Evolutionary conservation across 164 flowering plant genomes (phyloP).

Genomic region (grape (Vitis vinifera)): DNA sequence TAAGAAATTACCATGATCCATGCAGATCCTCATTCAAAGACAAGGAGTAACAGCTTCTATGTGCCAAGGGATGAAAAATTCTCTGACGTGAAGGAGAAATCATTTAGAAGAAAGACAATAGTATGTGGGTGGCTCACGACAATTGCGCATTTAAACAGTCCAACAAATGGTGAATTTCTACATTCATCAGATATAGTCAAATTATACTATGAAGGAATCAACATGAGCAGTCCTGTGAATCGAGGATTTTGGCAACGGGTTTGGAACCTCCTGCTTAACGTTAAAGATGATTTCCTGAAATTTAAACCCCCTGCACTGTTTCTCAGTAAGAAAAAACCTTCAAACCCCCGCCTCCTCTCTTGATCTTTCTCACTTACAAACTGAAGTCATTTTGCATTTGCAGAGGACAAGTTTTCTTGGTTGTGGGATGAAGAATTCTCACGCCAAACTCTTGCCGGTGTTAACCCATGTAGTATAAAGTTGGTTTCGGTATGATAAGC

Average conservation of each 20-base stretch:
- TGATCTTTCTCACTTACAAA: too few relatives aligned
- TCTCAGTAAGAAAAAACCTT: too few relatives aligned
- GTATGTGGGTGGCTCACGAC: too few relatives aligned
- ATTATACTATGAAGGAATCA: not conserved
- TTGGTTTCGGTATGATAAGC: conserved; percentile 20
- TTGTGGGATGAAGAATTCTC: conserved; percentile 33
- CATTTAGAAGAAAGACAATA: conserved; percentile 12
- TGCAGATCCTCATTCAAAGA: conserved; percentile 36
- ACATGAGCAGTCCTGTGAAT: too few relatives aligned
- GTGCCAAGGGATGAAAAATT: conserved; percentile 22
- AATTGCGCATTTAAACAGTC: too few relatives aligned
- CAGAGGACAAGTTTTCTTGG: conserved; percentile 32
- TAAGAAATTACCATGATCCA: not conserved
- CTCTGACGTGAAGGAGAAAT: conserved; percentile 23
- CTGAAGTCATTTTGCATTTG: not conserved
- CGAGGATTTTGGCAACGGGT: too few relatives aligned
- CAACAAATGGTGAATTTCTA: too few relatives aligned
- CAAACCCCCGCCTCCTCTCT: too few relatives aligned
- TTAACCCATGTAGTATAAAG: conserved; percentile 22
- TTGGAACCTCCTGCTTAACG: too few relatives aligned
- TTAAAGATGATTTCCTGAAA: too few relatives aligned
- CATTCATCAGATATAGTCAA: too few relatives aligned
- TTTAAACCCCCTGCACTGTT: conserved; percentile 13
- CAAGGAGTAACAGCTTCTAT: not conserved
- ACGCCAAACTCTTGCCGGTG: conserved; percentile 33